These are phyloP conservation scores for Angophora floribunda DNA, from an alignment of 345 rosid species.

Conservation along the genomic window DNA sequence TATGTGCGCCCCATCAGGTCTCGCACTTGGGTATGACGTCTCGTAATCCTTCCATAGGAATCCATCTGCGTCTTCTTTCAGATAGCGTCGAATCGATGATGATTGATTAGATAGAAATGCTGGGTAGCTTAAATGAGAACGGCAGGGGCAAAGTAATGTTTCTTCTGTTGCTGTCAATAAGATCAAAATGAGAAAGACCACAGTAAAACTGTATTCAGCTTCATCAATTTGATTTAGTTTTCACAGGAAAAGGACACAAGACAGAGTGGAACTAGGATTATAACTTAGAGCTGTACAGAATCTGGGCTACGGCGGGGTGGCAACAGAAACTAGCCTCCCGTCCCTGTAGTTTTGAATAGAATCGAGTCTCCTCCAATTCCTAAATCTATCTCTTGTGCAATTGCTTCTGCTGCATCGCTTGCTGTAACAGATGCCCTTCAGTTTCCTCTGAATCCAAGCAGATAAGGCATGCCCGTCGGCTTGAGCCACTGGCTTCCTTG, in stretches of 20 bases:
- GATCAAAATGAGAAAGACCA: not conserved
- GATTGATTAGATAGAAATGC: not conserved
- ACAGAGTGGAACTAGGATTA: not conserved
- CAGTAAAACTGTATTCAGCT: not conserved
- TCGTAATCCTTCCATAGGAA: not conserved
- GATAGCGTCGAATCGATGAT: not conserved
- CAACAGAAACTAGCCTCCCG: not conserved
- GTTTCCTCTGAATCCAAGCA: constrained; percentile 11
- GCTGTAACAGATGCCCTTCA: not conserved
- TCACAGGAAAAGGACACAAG: not conserved
- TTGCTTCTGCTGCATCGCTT: not conserved
- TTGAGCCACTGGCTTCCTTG: constrained; percentile 22
- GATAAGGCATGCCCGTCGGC: constrained; percentile 10
- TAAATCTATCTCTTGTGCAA: not conserved
- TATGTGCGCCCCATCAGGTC: not conserved
- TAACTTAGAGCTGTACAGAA: not conserved
- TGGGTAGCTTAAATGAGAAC: not conserved
- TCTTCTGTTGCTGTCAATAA: not conserved
- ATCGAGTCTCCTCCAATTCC: not conserved
- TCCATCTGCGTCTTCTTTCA: not conserved
- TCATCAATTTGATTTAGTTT: not conserved
- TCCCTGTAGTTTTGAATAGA: not conserved
- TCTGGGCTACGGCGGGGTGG: not conserved
- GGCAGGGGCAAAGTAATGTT: not conserved
- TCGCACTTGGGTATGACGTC: not conserved